These are phyloP conservation scores for Sicyos baderoa DNA, from an alignment of 306 rosid species.

Conservation along the genomic window DNA sequence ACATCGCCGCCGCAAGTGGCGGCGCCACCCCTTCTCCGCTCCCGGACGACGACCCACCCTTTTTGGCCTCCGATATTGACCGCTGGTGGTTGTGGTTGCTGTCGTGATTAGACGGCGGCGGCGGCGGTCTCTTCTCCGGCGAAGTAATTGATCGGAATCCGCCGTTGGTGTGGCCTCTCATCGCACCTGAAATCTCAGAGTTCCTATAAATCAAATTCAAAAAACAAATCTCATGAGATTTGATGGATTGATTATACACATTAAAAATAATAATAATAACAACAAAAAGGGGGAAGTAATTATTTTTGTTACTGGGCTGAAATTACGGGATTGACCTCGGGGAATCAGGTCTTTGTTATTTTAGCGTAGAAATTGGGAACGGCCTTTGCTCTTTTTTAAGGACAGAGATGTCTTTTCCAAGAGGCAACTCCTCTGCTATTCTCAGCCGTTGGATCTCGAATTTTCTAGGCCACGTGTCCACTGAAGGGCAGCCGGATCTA, in stretches of 20 bases:
- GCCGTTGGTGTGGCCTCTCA: conserved; percentile 79
- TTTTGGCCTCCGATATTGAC: conserved; percentile 62
- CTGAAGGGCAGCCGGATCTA: not conserved
- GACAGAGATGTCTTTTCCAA: conserved; percentile 24
- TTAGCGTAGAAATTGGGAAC: conserved; percentile 38
- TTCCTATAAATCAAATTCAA: conserved; percentile 42
- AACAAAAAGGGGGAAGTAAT: not conserved
- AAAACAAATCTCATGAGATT: not conserved
- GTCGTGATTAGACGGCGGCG: conserved; percentile 15
- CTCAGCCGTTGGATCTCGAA: conserved; percentile 14
- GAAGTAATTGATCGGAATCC: conserved; percentile 63
- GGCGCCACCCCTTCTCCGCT: conserved; percentile 40
- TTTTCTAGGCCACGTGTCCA: not conserved
- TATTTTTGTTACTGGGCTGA: not conserved
- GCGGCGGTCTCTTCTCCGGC: conserved; percentile 55
- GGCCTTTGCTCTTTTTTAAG: conserved; percentile 19
- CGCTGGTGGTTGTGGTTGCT: conserved; percentile 27
- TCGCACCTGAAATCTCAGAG: conserved; percentile 57
- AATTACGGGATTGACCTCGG: conserved; percentile 44
- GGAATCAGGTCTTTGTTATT: conserved; percentile 26
- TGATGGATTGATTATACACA: not conserved
- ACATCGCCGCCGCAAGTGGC: conserved; percentile 37
- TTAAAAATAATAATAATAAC: not conserved
- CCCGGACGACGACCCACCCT: conserved; percentile 74
- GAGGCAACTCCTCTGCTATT: not conserved